Percentiles rank a stretch among this genome's conserved stretches.
Conservation (phyloP, 306 rosid genomes). For the Styphnolobium japonicum region DNA sequence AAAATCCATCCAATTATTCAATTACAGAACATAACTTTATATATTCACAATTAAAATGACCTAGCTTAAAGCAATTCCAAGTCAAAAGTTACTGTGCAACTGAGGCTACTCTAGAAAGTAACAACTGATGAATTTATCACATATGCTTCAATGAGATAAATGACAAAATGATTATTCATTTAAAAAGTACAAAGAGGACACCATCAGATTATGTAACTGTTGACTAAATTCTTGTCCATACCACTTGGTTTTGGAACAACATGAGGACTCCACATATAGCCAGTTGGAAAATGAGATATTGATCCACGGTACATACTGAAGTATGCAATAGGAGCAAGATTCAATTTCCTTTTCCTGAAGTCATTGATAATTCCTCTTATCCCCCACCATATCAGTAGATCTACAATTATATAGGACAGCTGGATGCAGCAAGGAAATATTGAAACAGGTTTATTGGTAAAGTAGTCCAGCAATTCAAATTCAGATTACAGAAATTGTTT, state of each 20-base stretch:
- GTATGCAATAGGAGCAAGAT: conserved; percentile 87
- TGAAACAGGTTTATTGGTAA: conserved; percentile 6
- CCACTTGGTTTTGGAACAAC: conserved; percentile 89
- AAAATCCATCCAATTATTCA: not conserved
- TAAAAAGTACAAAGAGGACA: not conserved
- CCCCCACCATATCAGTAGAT: conserved; percentile 89
- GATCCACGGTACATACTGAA: conserved; percentile 84
- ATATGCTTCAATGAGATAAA: not conserved
- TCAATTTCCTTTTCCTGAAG: conserved; percentile 81
- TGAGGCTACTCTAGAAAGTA: not conserved
- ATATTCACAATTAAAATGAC: not conserved
- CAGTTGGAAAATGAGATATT: conserved; percentile 85
- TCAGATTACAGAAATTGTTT: not conserved
- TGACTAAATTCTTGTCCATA: conserved; percentile 29
- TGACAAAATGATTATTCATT: not conserved
- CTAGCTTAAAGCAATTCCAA: not conserved
- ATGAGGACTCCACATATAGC: conserved; percentile 90
- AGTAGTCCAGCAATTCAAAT: conserved; percentile 8
- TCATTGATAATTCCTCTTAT: conserved; percentile 76
- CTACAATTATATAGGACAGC: conserved; percentile 80
- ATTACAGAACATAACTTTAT: not conserved
- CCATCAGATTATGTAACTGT: not conserved
- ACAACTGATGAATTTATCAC: not conserved
- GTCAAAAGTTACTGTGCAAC: not conserved
- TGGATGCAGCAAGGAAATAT: conserved; percentile 39